Evolutionary conservation across 2,329 filamentous ascomycete genomes (phyloP).

Genomic region (Fusarium protoensiforme): DNA sequence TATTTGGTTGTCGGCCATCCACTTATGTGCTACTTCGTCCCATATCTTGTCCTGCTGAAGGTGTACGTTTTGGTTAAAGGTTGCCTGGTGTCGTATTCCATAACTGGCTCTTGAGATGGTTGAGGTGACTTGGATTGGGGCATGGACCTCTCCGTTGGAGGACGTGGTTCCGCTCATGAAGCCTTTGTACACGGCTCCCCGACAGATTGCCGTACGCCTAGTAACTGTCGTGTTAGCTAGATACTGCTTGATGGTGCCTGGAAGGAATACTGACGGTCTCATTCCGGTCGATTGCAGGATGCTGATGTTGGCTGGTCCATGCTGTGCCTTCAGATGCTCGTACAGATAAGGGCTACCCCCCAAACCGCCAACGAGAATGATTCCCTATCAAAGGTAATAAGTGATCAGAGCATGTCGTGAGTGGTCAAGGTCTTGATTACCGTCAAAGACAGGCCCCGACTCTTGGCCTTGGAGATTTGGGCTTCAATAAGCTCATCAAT

Average conservation of each 20-base stretch:
- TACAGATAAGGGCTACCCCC: not conserved
- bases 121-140: not conserved
- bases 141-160: not conserved
- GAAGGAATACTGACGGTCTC: not conserved
- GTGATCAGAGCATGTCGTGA: not conserved
- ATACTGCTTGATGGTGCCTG: not conserved
- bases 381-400: not conserved
- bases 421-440: not conserved
- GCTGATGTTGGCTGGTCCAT: not conserved
- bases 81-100: accelerated
- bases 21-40: not conserved
- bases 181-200: not conserved
- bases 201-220: not conserved
- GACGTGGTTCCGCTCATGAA: not conserved
- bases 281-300: not conserved
- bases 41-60: not conserved
- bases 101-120: not conserved
- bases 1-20: not conserved
- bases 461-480: not conserved
- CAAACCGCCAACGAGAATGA: not conserved
- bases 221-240: not conserved
- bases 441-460: not conserved
- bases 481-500: not conserved
- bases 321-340: not conserved
- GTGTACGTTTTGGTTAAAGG: not conserved